These are phyloP conservation scores for Phytophthora fragariaefolia DNA, from an alignment of 352 stramenopile species.

Conservation along the genomic window DNA sequence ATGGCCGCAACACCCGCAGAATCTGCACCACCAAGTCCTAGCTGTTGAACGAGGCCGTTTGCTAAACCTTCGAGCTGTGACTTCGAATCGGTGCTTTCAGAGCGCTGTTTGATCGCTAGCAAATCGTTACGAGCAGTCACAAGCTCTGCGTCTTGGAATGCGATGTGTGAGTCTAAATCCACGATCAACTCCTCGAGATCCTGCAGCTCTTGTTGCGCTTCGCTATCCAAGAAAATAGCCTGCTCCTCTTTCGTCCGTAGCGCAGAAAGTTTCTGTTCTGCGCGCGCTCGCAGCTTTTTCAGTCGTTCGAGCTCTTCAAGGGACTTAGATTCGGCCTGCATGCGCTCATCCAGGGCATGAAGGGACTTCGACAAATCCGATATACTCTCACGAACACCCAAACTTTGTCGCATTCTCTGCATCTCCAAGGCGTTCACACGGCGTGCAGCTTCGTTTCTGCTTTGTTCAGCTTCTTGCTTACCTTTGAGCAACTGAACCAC, in stretches of 20 bases:
- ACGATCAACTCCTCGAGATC: conserved; percentile 82
- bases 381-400: conserved; percentile 80
- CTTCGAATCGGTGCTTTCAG: conserved; percentile 40
- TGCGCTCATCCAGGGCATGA: conserved; percentile 63
- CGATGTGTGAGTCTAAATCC: conserved; percentile 82
- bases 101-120: conserved; percentile 49
- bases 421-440: conserved; percentile 82
- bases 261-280: conserved; percentile 64
- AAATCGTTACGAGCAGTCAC: conserved; percentile 58
- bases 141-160: conserved; percentile 82
- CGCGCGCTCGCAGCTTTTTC: conserved; percentile 70
- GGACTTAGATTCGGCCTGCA: conserved; percentile 63
- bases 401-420: conserved; percentile 79
- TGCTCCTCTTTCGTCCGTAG: conserved; percentile 55
- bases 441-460: conserved; percentile 56
- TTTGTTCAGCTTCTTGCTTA: conserved; percentile 67
- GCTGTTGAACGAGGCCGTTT: conserved; percentile 35
- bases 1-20: conserved; percentile 3
- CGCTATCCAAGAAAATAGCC: conserved; percentile 64
- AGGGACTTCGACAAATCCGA: conserved; percentile 73
- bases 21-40: conserved; percentile 24
- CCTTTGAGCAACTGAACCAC: conserved; percentile 70
- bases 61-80: conserved; percentile 57
- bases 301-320: conserved; percentile 72
- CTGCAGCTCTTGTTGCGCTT: conserved; percentile 68